Conservation (phyloP, 345 rosid genomes). For the Populus simonii region DNA sequence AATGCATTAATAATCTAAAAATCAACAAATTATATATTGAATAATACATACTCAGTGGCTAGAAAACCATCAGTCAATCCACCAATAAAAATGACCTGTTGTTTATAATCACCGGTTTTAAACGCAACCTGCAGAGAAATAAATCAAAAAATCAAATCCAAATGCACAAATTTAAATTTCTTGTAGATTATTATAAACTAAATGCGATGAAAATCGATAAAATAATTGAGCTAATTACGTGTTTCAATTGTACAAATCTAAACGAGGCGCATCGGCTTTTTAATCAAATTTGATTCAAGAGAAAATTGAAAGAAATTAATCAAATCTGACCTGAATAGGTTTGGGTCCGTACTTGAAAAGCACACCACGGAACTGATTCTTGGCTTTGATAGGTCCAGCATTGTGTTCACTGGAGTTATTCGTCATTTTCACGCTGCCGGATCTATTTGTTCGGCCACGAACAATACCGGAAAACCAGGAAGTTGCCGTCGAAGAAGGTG, state of each 20-base stretch:
- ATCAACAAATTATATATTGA: no score
- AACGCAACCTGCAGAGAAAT: slow-evolving; percentile 68
- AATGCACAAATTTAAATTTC: no score
- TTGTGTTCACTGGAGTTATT: slow-evolving; percentile 29
- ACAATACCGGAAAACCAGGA: slow-evolving; percentile 76
- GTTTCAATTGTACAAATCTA: no score
- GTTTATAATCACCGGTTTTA: slow-evolving; percentile 85
- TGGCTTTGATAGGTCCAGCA: slow-evolving; percentile 66
- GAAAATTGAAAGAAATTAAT: background rate
- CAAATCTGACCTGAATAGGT: slow-evolving; percentile 59
- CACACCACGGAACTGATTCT: slow-evolving; percentile 88
- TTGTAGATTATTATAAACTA: no score
- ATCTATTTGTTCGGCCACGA: slow-evolving; percentile 56
- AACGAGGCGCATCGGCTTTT: no score
- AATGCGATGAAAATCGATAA: no score
- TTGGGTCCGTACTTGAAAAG: slow-evolving; percentile 91
- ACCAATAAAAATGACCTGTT: slow-evolving; percentile 82
- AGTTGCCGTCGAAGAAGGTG: slow-evolving; percentile 1
- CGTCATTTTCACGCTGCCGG: slow-evolving; percentile 37
- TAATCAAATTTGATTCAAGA: no score
- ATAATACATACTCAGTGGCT: slow-evolving; percentile 74
- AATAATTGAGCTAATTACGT: no score
- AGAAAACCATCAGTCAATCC: slow-evolving; percentile 87
- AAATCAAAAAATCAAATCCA: no score
- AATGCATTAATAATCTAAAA: background rate